Conservation (phyloP, 1,284 basidiomycete species). For the Ustilago bromivora region DNA sequence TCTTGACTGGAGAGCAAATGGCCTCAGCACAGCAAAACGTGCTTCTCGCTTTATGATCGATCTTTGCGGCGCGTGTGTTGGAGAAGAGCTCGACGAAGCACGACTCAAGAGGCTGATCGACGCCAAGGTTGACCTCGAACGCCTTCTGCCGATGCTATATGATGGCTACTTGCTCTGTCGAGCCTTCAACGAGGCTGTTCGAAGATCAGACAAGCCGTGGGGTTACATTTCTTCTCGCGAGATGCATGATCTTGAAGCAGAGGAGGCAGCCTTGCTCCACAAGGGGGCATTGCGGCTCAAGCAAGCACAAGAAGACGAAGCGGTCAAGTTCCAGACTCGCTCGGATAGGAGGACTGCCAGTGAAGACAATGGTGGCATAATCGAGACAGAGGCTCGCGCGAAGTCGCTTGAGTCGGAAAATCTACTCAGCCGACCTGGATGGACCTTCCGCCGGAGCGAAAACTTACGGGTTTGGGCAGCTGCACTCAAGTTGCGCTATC, state of each 20-base stretch:
- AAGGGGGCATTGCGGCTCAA: constrained; percentile 39
- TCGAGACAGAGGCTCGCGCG: background rate
- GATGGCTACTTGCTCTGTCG: constrained; percentile 81
- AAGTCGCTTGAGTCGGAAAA: background rate
- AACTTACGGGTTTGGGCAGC: constrained; percentile 54
- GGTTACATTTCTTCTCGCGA: constrained; percentile 82
- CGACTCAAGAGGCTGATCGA: constrained; percentile 15
- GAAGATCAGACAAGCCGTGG: constrained; percentile 84
- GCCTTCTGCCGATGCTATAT: constrained; percentile 41
- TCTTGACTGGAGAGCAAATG: constrained; percentile 2
- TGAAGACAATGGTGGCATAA: background rate
- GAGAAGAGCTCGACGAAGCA: background rate
- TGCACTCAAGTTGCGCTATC: constrained; percentile 51
- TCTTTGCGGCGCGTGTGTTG: constrained; percentile 19
- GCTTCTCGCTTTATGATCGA: constrained; percentile 32
- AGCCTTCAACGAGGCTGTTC: constrained; percentile 82
- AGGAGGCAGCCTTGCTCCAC: constrained; percentile 71
- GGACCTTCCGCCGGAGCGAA: constrained; percentile 57
- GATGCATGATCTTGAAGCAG: constrained; percentile 74
- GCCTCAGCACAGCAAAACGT: constrained; percentile 7
- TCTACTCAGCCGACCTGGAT: constrained; percentile 27
- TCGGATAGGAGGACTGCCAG: constrained; percentile 14
- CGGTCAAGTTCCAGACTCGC: constrained; percentile 60
- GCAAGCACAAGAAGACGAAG: constrained; percentile 69
- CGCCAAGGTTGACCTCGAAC: constrained; percentile 11